Conservation (phyloP, 2,329 filamentous ascomycete species). For the Sclerotinia trifoliorum region DNA sequence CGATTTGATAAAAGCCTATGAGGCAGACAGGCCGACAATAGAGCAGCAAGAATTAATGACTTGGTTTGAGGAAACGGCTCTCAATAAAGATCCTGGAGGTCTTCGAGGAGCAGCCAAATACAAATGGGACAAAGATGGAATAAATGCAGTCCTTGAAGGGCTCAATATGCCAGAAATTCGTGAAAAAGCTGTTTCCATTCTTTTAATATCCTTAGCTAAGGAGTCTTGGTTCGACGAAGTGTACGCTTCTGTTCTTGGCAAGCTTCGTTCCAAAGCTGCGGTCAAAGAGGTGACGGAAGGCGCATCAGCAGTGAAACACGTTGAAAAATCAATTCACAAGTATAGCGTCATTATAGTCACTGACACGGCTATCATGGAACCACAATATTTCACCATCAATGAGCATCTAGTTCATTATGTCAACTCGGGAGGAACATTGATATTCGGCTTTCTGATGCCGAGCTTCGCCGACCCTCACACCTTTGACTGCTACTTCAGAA, state of each 20-base stretch:
- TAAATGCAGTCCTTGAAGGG: not conserved
- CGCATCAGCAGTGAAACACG: not conserved
- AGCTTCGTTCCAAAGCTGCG: not conserved
- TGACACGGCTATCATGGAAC: not conserved
- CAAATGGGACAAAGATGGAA: constrained; percentile 8
- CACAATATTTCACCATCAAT: not conserved
- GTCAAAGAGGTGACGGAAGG: not conserved
- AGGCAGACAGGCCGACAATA: not conserved
- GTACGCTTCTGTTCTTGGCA: not conserved
- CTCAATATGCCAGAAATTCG: not conserved
- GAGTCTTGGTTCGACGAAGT: not conserved
- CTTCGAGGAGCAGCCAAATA: not conserved
- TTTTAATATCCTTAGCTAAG: not conserved
- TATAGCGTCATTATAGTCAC: not conserved
- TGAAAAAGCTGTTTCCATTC: not conserved
- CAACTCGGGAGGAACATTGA: not conserved
- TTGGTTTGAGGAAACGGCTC: not conserved
- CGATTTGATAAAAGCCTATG: not conserved
- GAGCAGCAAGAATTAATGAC: not conserved
- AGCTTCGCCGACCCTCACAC: not conserved
- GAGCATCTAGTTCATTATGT: not conserved
- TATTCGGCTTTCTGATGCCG: not conserved
- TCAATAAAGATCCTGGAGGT: not conserved
- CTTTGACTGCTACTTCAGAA: not conserved
- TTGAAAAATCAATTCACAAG: not conserved